Percentiles rank a stretch among this genome's conserved stretches.
Conservation (phyloP, 495 filamentous ascomycete genomes). For the Pseudomonodictys pantanalensis region DNA sequence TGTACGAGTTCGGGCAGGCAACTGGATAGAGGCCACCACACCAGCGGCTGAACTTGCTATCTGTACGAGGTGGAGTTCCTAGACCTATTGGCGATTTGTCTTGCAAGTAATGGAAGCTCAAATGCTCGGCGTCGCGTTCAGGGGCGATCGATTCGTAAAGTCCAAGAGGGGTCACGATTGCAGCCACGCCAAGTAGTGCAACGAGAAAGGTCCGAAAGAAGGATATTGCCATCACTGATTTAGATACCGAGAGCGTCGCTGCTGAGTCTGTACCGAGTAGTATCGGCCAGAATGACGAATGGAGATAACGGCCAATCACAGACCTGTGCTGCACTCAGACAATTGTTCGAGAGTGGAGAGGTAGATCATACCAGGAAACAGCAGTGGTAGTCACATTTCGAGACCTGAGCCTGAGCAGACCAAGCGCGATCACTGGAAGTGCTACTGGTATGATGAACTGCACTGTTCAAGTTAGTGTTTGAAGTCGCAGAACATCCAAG, state of each 20-base stretch:
- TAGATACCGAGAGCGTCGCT: neutral
- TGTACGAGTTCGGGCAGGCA: neutral
- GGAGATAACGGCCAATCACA: neutral
- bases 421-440: neutral
- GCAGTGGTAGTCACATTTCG: neutral
- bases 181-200: slow-evolving; percentile 24
- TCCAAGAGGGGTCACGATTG: slow-evolving; percentile 40
- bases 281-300: neutral
- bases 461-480: too few species aligned
- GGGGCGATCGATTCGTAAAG: slow-evolving; percentile 33
- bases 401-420: too few species aligned
- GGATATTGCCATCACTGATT: slow-evolving; percentile 11
- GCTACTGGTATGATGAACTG: neutral
- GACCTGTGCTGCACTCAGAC: neutral
- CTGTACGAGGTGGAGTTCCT: slow-evolving; percentile 14
- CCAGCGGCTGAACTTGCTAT: neutral
- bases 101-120: neutral
- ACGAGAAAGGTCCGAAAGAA: slow-evolving; percentile 13
- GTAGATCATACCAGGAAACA: neutral
- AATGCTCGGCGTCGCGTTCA: neutral
- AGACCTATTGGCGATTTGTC: slow-evolving; percentile 26
- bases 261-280: neutral
- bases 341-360: neutral
- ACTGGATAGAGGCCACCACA: neutral
- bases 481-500: too few species aligned